A percentile compares a stretch with the other conserved stretches of the same genome.
These are phyloP conservation scores for Torrubiella hemipterigena DNA, from an alignment of 2,329 filamentous ascomycete genomes.

Conservation along the genomic window DNA sequence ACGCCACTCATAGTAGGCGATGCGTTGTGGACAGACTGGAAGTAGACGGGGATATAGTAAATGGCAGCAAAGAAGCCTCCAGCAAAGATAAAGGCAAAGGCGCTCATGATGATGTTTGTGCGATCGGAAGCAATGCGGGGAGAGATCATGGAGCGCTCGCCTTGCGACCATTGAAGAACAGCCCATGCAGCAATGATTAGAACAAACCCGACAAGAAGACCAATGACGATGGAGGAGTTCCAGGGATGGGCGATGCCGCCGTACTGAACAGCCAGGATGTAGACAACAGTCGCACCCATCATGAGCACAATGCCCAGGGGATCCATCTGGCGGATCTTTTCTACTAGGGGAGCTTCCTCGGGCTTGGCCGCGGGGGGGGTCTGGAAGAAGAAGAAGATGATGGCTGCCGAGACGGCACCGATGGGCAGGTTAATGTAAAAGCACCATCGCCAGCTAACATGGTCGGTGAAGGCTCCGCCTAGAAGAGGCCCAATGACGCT, in stretches of 20 bases:
- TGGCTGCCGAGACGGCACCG: constrained; percentile 13
- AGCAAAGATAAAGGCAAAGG: constrained; percentile 24
- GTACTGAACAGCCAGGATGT: constrained; percentile 29
- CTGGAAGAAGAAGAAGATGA: constrained; percentile 22
- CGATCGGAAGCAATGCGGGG: constrained; percentile 20
- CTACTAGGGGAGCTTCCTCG: constrained; percentile 15
- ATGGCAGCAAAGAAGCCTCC: constrained; percentile 24
- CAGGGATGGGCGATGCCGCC: constrained; percentile 27
- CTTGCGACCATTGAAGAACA: constrained; percentile 21
- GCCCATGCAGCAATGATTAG: constrained; percentile 17
- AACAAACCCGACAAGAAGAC: constrained; percentile 20
- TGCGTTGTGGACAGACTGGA: constrained; percentile 20
- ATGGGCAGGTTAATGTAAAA: constrained; percentile 21
- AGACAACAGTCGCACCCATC: constrained; percentile 25
- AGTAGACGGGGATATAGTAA: constrained; percentile 28
- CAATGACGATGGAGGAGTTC: constrained; percentile 21
- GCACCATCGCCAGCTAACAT: constrained; percentile 16
- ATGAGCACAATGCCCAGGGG: constrained; percentile 25
- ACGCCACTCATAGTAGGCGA: constrained; percentile 23
- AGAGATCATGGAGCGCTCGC: constrained; percentile 26
- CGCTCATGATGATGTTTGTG: constrained; percentile 17
- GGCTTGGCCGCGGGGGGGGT: constrained; percentile 22
- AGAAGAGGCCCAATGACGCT: constrained; percentile 13
- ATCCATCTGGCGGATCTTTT: constrained; percentile 32
- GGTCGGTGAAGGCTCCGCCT: constrained; percentile 14